A percentile compares a stretch with the other conserved stretches of the same genome.
These are phyloP conservation scores for Pneumocystis canis DNA, from an alignment of 1,139 yeast species.

Conservation along the genomic window DNA sequence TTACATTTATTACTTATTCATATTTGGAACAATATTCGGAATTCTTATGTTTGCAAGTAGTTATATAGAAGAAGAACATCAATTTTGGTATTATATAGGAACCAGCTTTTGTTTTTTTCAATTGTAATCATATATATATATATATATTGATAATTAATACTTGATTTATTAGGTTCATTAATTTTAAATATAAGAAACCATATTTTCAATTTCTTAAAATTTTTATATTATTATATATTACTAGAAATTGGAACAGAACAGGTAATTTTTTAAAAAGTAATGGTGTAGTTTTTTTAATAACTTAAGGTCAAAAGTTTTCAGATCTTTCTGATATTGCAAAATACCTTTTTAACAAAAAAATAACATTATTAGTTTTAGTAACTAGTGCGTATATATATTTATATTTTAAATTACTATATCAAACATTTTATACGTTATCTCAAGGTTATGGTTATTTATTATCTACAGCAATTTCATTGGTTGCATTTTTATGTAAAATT, in stretches of 20 bases:
- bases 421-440: not conserved
- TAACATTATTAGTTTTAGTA: slow-evolving; percentile 36
- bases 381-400: slow-evolving; percentile 19
- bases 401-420: not conserved
- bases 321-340: slow-evolving; percentile 35
- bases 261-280: slow-evolving; percentile 48
- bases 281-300: slow-evolving; percentile 38
- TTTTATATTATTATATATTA: slow-evolving; percentile 24
- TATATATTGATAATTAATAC: too few relatives aligned
- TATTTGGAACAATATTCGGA: slow-evolving; percentile 35
- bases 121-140: too few relatives aligned
- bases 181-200: not conserved
- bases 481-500: not conserved
- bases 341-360: slow-evolving; percentile 19
- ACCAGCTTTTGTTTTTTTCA: slow-evolving; percentile 25
- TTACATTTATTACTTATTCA: slow-evolving; percentile 15
- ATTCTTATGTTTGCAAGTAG: slow-evolving; percentile 73
- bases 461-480: not conserved
- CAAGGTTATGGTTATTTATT: not conserved
- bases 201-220: not conserved
- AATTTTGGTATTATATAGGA: slow-evolving; percentile 80
- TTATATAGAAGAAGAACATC: slow-evolving; percentile 92
- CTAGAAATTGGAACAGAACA: slow-evolving; percentile 24
- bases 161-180: not conserved
- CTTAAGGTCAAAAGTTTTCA: slow-evolving; percentile 65